Conservation (phyloP, 352 stramenopile species). For the Pythium sukuiense region DNA sequence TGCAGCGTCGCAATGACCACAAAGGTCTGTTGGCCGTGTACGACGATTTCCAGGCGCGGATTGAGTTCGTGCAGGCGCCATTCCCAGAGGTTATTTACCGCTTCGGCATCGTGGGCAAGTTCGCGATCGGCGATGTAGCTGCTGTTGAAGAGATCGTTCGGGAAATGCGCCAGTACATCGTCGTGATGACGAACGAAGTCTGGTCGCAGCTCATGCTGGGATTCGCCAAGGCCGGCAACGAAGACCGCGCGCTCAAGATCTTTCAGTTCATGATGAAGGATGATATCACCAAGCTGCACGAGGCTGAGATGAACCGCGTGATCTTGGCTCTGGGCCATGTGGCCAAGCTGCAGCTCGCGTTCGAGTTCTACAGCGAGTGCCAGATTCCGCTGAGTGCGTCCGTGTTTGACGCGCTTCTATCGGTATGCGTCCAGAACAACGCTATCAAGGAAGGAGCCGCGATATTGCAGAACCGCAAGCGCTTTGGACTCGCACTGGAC, state of each 20-base stretch:
- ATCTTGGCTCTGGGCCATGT: not conserved
- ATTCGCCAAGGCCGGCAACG: not conserved
- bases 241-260: slow-evolving; percentile 1
- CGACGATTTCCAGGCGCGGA: not conserved
- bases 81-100: not conserved
- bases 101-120: not conserved
- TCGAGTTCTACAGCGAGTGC: slow-evolving; percentile 2
- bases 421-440: not conserved
- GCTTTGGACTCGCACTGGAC: not conserved
- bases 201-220: not conserved
- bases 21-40: not conserved
- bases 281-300: not conserved
- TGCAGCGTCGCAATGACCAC: not conserved
- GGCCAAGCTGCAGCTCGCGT: not conserved
- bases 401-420: not conserved
- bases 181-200: not conserved
- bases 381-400: not conserved
- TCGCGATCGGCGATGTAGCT: not conserved
- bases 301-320: not conserved
- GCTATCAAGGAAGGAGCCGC: not conserved
- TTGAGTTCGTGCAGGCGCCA: not conserved
- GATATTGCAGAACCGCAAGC: not conserved
- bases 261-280: slow-evolving; percentile 3
- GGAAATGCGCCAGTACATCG: not conserved
- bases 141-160: not conserved